Evolutionary conservation across 805 yeast species (phyloP), one percentile per base, ranked within the genome.

Genomic region (Priceomyces castillae): DNA sequence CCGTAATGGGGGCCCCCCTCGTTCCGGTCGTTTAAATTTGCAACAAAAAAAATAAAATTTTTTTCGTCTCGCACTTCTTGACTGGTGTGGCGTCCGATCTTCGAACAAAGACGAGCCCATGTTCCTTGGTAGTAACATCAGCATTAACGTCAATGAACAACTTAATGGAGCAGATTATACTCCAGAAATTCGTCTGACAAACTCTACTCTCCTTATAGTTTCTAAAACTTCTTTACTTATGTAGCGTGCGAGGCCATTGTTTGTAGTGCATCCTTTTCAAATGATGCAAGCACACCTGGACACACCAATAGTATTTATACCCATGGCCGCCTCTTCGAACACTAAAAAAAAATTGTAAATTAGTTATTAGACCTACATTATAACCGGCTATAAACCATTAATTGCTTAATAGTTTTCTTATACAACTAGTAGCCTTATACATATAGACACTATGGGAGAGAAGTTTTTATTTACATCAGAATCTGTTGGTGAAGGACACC

Each of bases 401-500:
- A n/a, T 33, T 33, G 19, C 20, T 33, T 34, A 34, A 34, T 4
- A 11, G 26, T 34, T 34, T 19, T 9, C 37, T n/a, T 34, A n/a
- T 23, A 18, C 9, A 19, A n/a, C 6, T 18, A 19, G 15, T 11
- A 14, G n/a, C n/a, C n/a, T n/a, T n/a, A n/a, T n/a, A n/a, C n/a
- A 34, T 34, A 19, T 34, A 34, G 14, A 34, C n/a, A 25, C 18
- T 10, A 37, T 37, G 40, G 31, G 31, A 18, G 74, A 69, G 56
- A 68, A 59, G 39, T 82, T 81, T 65, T 76, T 81, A 56, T 82
- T 81, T 65, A 85, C 92, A 59, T 86, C 94, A 55, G 95, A 86
- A 73, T 86, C 94, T 56, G 95, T 86, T 57, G 95, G 95, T 77
- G 95, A 86, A 73, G 95, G 95, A 65, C 95, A 86, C 80, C 95